Evolutionary conservation across 495 filamentous ascomycete species (phyloP).

Genomic region (Patellaria atrata): DNA sequence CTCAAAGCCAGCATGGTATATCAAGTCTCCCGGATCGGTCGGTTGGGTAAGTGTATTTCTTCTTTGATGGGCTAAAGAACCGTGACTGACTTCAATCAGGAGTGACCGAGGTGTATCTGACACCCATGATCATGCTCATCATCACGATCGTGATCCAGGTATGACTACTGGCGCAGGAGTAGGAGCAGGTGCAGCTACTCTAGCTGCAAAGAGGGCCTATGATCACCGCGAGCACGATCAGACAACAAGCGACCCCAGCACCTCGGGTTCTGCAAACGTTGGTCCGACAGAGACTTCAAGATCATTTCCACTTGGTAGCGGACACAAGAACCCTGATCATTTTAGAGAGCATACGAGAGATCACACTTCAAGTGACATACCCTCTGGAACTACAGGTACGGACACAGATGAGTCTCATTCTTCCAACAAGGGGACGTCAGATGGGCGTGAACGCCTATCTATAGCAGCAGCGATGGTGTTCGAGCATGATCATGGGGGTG

Average conservation of each 20-base stretch:
- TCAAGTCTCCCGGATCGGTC: neutral
- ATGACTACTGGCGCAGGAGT: too few species aligned
- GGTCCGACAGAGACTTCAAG: conserved; percentile 1
- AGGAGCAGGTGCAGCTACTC: neutral
- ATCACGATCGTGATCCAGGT: too few species aligned
- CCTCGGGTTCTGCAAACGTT: too few species aligned
- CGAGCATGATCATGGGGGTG: conserved; percentile 13
- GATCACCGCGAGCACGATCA: neutral
- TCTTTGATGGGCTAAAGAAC: too few species aligned
- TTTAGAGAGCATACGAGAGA: neutral
- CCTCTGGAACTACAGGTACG: neutral
- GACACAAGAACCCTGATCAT: neutral
- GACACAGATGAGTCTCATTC: neutral
- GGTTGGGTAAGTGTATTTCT: neutral
- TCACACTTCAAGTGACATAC: neutral
- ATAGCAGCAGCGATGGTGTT: neutral
- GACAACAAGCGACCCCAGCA: neutral
- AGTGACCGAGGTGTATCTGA: too few species aligned
- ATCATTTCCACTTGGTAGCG: neutral
- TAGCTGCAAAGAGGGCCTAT: neutral
- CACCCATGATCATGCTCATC: too few species aligned
- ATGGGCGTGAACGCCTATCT: neutral
- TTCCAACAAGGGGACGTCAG: neutral
- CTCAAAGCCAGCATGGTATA: neutral
- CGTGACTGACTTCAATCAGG: too few species aligned